Evolutionary conservation across 2,329 filamentous ascomycete genomes (phyloP).

Genomic region (Cordyceps militaris): DNA sequence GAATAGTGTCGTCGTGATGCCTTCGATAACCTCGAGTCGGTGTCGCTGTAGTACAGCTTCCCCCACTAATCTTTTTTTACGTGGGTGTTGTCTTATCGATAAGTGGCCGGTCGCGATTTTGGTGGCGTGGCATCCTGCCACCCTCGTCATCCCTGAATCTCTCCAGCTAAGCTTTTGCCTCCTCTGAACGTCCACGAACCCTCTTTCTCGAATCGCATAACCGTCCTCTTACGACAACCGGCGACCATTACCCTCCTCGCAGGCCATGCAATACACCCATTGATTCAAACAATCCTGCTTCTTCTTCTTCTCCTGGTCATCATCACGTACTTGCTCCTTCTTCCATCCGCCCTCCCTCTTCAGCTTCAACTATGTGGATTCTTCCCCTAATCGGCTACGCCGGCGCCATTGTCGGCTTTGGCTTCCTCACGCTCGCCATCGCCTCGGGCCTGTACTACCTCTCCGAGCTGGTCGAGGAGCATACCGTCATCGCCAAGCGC

Average conservation of each 20-base stretch:
- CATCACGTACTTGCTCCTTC: neutral
- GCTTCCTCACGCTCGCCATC: constrained; percentile 90
- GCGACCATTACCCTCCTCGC: neutral
- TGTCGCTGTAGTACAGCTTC: neutral
- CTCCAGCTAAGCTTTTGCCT: neutral
- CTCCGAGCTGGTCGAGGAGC: constrained; percentile 95
- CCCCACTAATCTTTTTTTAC: constrained; percentile 10
- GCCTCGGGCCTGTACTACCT: constrained; percentile 98
- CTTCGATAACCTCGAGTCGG: neutral
- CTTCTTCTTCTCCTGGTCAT: neutral
- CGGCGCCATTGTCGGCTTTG: constrained; percentile 81
- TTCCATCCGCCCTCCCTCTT: neutral
- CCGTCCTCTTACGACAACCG: neutral
- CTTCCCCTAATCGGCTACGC: constrained; percentile 85
- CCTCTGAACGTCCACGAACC: neutral
- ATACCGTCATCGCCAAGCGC: constrained; percentile 85
- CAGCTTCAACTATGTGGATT: constrained; percentile 72
- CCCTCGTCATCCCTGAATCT: constrained; percentile 8
- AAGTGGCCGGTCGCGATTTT: neutral
- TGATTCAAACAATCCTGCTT: neutral
- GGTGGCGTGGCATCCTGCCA: neutral
- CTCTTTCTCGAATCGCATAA: neutral
- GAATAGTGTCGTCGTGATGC: neutral
- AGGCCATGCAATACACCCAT: constrained; percentile 11
- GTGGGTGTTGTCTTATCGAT: constrained; percentile 11